Conservation (phyloP, 306 rosid species). For the Luffa aegyptiaca region DNA sequence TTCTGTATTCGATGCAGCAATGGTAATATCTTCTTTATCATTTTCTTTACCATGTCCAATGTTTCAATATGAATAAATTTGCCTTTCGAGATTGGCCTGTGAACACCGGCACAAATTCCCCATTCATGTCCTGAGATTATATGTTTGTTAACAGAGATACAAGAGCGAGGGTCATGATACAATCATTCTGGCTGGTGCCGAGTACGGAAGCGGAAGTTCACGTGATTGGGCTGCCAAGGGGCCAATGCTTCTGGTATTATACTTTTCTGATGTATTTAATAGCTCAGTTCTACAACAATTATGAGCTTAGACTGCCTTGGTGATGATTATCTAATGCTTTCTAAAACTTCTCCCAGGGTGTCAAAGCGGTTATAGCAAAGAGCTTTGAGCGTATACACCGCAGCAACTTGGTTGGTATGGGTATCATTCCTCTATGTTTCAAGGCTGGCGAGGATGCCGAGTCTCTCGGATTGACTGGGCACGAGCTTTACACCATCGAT, state of each 20-base stretch:
- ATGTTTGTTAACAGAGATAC: conserved; percentile 45
- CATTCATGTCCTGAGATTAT: neutral
- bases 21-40: conserved; percentile 38
- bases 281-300: neutral
- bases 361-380: conserved; percentile 90
- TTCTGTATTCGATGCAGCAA: conserved; percentile 79
- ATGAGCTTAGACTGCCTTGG: neutral
- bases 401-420: conserved; percentile 95
- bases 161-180: conserved; percentile 64
- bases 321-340: neutral
- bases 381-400: conserved; percentile 97
- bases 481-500: conserved; percentile 67
- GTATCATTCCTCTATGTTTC: conserved; percentile 74
- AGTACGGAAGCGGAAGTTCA: conserved; percentile 96
- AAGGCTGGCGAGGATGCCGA: conserved; percentile 90
- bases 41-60: neutral
- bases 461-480: conserved; percentile 70
- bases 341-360: conserved; percentile 45
- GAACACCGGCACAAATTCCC: neutral
- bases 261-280: neutral
- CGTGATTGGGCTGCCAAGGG: conserved; percentile 99
- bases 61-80: neutral
- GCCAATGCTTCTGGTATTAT: conserved; percentile 74
- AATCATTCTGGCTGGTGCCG: conserved; percentile 84
- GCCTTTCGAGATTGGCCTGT: neutral